phyloP scores from a whole-genome alignment of 2,329 filamentous ascomycete species.

The Pseudonectria buxi region DNA sequence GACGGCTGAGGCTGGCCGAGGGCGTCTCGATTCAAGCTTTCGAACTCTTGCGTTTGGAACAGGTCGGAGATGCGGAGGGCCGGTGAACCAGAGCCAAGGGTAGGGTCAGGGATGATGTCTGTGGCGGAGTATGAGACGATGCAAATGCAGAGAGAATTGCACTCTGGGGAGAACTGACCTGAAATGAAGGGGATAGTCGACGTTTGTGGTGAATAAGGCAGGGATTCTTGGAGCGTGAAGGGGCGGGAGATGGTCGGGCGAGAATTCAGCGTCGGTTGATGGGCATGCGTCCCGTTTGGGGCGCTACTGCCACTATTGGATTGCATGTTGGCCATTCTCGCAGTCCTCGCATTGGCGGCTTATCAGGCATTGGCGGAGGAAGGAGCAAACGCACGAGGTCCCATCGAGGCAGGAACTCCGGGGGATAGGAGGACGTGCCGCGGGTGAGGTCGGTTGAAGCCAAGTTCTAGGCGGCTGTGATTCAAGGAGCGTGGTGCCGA shows the following conservation, averaged over 20 bases:
- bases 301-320: constrained; percentile 23
- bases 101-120: constrained; percentile 63
- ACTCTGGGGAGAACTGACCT: constrained; percentile 43
- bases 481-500: constrained; percentile 1
- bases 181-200: constrained; percentile 73
- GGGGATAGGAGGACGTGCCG: constrained; percentile 7
- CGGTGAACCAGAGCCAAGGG: constrained; percentile 49
- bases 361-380: constrained; percentile 26
- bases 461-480: background rate
- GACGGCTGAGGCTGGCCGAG: constrained; percentile 50
- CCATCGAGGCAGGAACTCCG: too few species aligned
- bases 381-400: constrained; percentile 20
- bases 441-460: background rate
- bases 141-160: background rate
- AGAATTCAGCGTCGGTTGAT: constrained; percentile 15
- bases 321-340: constrained; percentile 27
- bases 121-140: constrained; percentile 12
- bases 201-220: constrained; percentile 77
- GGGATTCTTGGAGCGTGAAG: constrained; percentile 64
- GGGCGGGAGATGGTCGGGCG: constrained; percentile 33
- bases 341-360: constrained; percentile 19
- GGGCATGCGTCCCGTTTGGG: constrained; percentile 28
- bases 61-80: constrained; percentile 44
- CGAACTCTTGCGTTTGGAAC: constrained; percentile 50
- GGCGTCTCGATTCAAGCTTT: constrained; percentile 66